Evolutionary conservation across 2,329 filamentous ascomycete genomes (phyloP), one percentile per base, ranked within the genome.

Genomic region (Aspergillus pseudoglaucus): DNA sequence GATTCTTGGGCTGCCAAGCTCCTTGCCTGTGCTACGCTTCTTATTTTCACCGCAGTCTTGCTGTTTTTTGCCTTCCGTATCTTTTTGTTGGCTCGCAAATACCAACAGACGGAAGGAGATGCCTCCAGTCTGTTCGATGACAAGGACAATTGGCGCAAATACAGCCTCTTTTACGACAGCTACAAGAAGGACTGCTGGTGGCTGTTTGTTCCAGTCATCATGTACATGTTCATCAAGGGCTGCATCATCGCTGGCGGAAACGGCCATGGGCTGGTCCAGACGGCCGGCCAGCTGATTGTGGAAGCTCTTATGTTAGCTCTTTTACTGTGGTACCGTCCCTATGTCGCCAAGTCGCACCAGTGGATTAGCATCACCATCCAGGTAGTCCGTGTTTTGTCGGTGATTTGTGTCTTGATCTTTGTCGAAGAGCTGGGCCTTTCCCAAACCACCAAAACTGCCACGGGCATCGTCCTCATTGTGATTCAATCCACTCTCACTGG

Each of bases 181-280:
- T 97, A 95, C 77, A 90, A 89, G 74, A 89, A 87, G 69, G 82
- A 84, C 59, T 95, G 91, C 75, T 98, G 93, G 93, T 97, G 91
- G 91, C 72, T 96, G 20, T 97, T 98, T 64, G 79, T 97, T 12
- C 93, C 93, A 0, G 76, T 80, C 52, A 95, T 97, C 61, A 52
- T 90, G 54, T 97, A 97, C 75, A 87, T 90, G 75, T 90, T 96
- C 63, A 84, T 83, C 64, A 93, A 93, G 73, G 90, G 91, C 47
- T 85, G 83, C 52, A 82, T 91, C 49, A 84, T 97, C 55, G 91
- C 91, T 12, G 87, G 82, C 25, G 88, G 82, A 39, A 86, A 96
- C 62, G 90, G 90, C 10, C 83, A 95, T 63, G 93, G 90, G 43
- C 79, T 95, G 67, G 72, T 80, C 5, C 93, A 98, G 72, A 85